Percentiles rank a stretch among this genome's conserved stretches.
These are phyloP conservation scores for Trichoderma koningii DNA, from an alignment of 2,329 filamentous ascomycete species.

Conservation along the genomic window DNA sequence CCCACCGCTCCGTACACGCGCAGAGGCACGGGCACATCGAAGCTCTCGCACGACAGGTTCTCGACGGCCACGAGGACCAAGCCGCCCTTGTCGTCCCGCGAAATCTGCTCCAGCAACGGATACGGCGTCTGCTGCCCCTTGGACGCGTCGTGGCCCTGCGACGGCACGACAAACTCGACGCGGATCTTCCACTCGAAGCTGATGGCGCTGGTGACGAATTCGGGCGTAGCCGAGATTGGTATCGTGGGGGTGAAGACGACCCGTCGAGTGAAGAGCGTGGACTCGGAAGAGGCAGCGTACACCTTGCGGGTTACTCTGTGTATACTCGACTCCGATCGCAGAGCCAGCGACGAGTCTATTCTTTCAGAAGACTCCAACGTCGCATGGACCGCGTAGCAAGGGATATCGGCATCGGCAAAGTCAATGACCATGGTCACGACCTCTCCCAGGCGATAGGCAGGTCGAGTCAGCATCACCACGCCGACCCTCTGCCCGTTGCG, in stretches of 20 bases:
- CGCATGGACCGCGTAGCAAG: slow-evolving; percentile 82
- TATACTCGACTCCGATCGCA: slow-evolving; percentile 83
- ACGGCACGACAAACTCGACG: slow-evolving; percentile 88
- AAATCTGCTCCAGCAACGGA: slow-evolving; percentile 75
- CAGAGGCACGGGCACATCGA: slow-evolving; percentile 84
- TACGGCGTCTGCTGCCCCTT: slow-evolving; percentile 34
- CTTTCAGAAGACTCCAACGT: slow-evolving; percentile 86
- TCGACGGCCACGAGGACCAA: slow-evolving; percentile 75
- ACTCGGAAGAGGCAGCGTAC: slow-evolving; percentile 76
- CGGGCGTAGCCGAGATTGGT: slow-evolving; percentile 79
- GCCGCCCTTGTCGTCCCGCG: slow-evolving; percentile 75
- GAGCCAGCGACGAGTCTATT: slow-evolving; percentile 75
- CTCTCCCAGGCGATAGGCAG: slow-evolving; percentile 87
- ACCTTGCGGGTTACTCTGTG: slow-evolving; percentile 82
- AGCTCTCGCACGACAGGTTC: slow-evolving; percentile 80
- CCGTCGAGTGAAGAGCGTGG: slow-evolving; percentile 76
- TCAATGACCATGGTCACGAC: slow-evolving; percentile 82
- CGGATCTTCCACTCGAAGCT: slow-evolving; percentile 85
- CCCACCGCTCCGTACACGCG: slow-evolving; percentile 72
- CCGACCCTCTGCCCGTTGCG: slow-evolving; percentile 90
- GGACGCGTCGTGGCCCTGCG: slow-evolving; percentile 40
- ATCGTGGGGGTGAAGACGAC: slow-evolving; percentile 82
- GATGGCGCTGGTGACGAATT: slow-evolving; percentile 88
- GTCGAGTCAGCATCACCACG: slow-evolving; percentile 83
- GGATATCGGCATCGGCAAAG: slow-evolving; percentile 73